Base-by-base conservation (phyloP, 2,329 filamentous ascomycete species). In the Hymenoscyphus infarciens region DNA sequence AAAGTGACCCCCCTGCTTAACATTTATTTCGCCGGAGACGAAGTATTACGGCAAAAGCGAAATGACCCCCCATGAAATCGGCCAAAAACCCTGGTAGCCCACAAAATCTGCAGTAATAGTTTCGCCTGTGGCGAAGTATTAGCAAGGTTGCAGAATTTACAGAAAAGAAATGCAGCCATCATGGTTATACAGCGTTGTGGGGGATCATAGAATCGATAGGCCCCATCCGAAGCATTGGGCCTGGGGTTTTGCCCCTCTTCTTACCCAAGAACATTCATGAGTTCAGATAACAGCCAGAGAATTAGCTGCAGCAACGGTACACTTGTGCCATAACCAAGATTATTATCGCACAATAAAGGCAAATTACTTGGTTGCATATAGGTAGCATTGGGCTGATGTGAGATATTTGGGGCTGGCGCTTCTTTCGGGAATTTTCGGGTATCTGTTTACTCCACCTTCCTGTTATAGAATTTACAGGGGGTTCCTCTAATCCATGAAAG, bases 151-250 rank as follows among this genome's bases (percentile, higher is more conserved):
- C 4, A 52, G 45, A 25, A 52, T 52, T 52, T 3, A 52, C 25
- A 52, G 45, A 52, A 52, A 52, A 52, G 45, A 52, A 52, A 52
- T 52, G 2, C 45, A 52, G 45, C 35, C 35, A 38, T 16, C 35
- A 5, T 52, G 45, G 45, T 52, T 25, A 2, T 25, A 38, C 13
- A 38, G 16, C 35, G 35, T 38, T 38, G 35, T 15, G 35, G 16
- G 35, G 35, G 35, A 38, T 38, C 35, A 38, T 38, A 16, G 13
- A 4, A 52, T 19, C 45, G n/a, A 25, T 22, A 5, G 16, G 7
- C n/a, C 11, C 45, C n/a, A 52, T 3, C 45, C 7, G 16, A 52
- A 52, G 45, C 6, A 19, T n/a, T 16, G n/a, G 15, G 42, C 15
- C n/a, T 49, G 42, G 33, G 33, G 33, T 35, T 35, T 35, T 10